Evolutionary conservation across 768 basidiomycete genomes (phyloP), one percentile per base, ranked within the genome.

Genomic region (Psilocybe sp.): DNA sequence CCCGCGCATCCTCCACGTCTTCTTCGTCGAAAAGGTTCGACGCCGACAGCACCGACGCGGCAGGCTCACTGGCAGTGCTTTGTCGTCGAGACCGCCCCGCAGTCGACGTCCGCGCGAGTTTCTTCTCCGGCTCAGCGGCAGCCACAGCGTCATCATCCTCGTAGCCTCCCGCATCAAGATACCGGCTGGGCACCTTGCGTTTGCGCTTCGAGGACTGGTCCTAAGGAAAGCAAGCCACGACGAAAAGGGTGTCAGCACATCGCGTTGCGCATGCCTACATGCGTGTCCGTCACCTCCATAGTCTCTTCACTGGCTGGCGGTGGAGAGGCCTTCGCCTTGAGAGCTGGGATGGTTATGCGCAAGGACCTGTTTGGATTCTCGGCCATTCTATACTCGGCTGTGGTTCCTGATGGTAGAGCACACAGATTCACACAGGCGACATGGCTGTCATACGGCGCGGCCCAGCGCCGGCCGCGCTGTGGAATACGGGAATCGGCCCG

Each of bases 331-430:
- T 51, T 53, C 23, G 23, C 23, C 20, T 52, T 37, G 40, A 41
- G n/a, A 12, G 54, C 41, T 39, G 60, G 60, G 49, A 62, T 49
- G 52, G 46, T 59, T 35, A 62, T 62, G 57, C 55, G 56, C 50
- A 62, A 53, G 54, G 60, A 51, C 57, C 57, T 58, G 47, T 44
- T 42, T 43, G 41, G 45, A 46, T 28, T 28, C 23, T 28, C 23
- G 23, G 23, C 23, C 23, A 28, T 28, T 28, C 23, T 28, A 28
- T 28, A 28, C 23, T 28, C 23, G 23, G 23, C 23, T 28, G 7
- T 28, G 23, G 23, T 28, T 28, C 23, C 23, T 28, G 23, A 28
- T 28, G 23, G 23, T 28, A 28, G 23, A 28, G 23, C 23, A 28
- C 23, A 4, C 23, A 28, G n/a, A 28, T 28, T 28, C 23, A 28